Base-by-base conservation (phyloP, 768 basidiomycete genomes). In the Hortiboletus campestris region DNA sequence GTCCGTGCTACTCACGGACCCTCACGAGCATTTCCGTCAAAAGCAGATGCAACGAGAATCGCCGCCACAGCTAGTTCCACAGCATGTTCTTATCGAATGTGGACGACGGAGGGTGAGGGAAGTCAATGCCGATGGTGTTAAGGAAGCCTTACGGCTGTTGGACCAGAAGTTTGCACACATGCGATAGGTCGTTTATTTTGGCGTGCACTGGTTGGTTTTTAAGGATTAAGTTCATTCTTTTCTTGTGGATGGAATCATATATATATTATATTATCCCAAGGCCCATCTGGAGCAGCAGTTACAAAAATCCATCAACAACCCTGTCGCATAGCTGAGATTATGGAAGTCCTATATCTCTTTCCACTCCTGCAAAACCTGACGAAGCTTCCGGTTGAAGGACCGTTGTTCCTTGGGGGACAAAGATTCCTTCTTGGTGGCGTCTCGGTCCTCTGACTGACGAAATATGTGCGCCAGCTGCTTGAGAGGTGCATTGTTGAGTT, bases 61-160 rank as follows among this genome's bases (percentile, higher is more conserved):
- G 12, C 79, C 84, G 6, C 80, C 80, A 5, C 76, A 71, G 46
- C 74, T 86, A 29, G 82, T 83, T 4, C 83, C 85, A 3, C 80
- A 86, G 57, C 84, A 87, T 41, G 75, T 86, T 8, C 70, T 84
- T 39, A 69, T 85, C 38, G 78, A 79, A 57, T 88, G 86, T 67
- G 85, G 85, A n/a, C 80, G 78, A 48, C 77, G 80, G 55, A 74
- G 67, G 45, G 69, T 89, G 44, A 81, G 82, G 22, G 83, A 88
- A 66, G 91, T 93, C 14, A 82, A 83, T 57, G 75, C 84, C 17
- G 86, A 88, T 53, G 88, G 83, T 17, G 87, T 94, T 29, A 81
- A 76, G 49, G 87, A 91, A 59, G 91, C 90, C 7, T 71, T 93
- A 22, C 84, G 85, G 55, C 68, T 93, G 25, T 76, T 94, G 36